Base-by-base conservation (phyloP, 108 stramenopile genomes). In the Mayamaea pseudoterrestris region DNA sequence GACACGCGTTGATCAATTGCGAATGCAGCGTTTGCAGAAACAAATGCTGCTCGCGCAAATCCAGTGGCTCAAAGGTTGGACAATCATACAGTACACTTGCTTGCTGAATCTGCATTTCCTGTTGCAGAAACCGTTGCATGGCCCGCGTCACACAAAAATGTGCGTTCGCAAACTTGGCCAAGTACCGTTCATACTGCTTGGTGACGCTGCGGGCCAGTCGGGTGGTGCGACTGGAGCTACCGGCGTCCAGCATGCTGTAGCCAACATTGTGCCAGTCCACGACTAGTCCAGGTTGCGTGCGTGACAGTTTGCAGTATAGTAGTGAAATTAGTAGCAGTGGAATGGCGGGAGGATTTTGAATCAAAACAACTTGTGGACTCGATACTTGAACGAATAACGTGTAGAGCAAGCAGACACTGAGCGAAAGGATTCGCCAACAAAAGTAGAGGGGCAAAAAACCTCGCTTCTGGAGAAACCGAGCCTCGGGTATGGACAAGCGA, bases 261-360 rank as follows among this genome's bases (percentile, higher is more conserved):
- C 96, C 98, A 41, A 99, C 52, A 66, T 99, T 99, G 60, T 99
- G 98, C 98, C 94, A 93, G 55, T 95, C 96, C 37, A 97, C 74
- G 12, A 96, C 69, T 9, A 98, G 56, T n/a, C 60, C 63, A 5
- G 93, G 76, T 13, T 78, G 58, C 11, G 64, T 54, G 20, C 64
- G 50, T 11, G 40, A 46, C 50, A 61, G 53, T 3, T 32, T n/a
- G 11, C 74, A 75, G 50, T 63, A 81, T 1, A 88, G 14, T 45
- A 75, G 76, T 7, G 68, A 61, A 0, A 93, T 55, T 0, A 72
- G 29, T 21, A 99, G 47, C 1, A 85, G 65, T 0, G 98, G 98
- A 32, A 98, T 64, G 3, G 92, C 80, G 2, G 98, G 98, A 24
- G 98, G 98, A 62, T 97, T 99, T 58, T 99, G 97, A 7, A 97